Percentiles rank a stretch among this genome's conserved stretches.
phyloP scores from a whole-genome alignment of 2,329 filamentous ascomycete genomes.

The Verticillium dahliae region DNA sequence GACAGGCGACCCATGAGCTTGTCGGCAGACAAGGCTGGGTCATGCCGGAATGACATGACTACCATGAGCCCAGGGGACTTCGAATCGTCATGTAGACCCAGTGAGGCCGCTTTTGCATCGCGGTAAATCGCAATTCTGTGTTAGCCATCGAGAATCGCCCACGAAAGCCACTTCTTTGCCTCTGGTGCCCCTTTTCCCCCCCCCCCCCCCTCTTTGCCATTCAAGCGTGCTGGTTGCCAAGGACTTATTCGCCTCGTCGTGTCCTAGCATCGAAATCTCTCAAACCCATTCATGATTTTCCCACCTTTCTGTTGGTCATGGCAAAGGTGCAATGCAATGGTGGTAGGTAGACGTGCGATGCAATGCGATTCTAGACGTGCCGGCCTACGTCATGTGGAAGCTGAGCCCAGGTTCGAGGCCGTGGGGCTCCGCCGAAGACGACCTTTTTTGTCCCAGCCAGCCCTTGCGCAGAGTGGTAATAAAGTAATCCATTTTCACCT shows the following conservation, averaged over 20 bases:
- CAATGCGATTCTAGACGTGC: neutral
- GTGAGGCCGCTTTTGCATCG: neutral
- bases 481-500: neutral
- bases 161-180: neutral
- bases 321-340: too few species aligned
- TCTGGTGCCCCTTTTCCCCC: neutral
- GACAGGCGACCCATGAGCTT: too few species aligned
- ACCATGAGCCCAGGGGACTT: too few species aligned
- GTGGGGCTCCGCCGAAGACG: neutral
- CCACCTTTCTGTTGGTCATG: too few species aligned
- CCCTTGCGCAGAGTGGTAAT: neutral
- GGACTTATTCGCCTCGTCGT: too few species aligned
- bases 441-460: neutral
- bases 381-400: neutral
- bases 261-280: too few species aligned
- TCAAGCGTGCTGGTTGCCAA: too few species aligned
- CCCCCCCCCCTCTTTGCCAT: neutral
- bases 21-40: too few species aligned
- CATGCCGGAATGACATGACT: too few species aligned
- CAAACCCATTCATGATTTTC: too few species aligned
- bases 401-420: neutral
- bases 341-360: neutral
- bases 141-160: neutral
- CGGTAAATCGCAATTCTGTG: neutral
- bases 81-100: too few species aligned